A percentile compares a stretch with the other conserved stretches of the same genome.
Evolutionary conservation across 306 rosid genomes (phyloP).

Genomic region (Phaseolus lunatus): DNA sequence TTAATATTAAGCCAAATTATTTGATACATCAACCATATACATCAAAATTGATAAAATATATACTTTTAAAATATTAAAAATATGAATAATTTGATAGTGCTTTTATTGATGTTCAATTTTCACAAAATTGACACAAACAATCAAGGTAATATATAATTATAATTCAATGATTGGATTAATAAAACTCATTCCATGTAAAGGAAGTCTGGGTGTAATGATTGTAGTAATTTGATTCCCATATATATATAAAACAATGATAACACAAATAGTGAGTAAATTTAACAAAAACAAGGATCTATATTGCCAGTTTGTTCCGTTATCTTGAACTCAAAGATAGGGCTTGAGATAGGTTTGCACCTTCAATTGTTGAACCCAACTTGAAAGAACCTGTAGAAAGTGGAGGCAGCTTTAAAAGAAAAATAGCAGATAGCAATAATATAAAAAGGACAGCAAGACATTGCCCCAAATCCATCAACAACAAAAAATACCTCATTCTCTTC

Average conservation of each 20-base stretch:
- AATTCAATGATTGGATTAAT: background rate
- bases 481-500: conserved; percentile 81
- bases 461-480: conserved; percentile 34
- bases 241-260: background rate
- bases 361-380: conserved; percentile 75
- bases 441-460: conserved; percentile 1
- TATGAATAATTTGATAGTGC: background rate
- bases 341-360: conserved; percentile 65
- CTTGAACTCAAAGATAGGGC: conserved; percentile 40
- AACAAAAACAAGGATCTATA: conserved; percentile 40
- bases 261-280: conserved; percentile 10
- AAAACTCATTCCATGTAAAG: background rate
- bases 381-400: conserved; percentile 64
- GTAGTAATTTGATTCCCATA: background rate
- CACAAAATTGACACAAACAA: background rate
- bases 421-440: conserved; percentile 32
- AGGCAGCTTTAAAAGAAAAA: conserved; percentile 39
- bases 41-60: too few relatives aligned
- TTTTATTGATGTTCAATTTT: too few relatives aligned
- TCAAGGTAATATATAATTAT: background rate
- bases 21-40: too few relatives aligned
- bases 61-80: too few relatives aligned
- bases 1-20: too few relatives aligned
- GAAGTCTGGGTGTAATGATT: background rate
- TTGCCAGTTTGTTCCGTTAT: conserved; percentile 20